Evolutionary conservation across 352 stramenopile species (phyloP).

Genomic region (Phytophthora cryptogea): DNA sequence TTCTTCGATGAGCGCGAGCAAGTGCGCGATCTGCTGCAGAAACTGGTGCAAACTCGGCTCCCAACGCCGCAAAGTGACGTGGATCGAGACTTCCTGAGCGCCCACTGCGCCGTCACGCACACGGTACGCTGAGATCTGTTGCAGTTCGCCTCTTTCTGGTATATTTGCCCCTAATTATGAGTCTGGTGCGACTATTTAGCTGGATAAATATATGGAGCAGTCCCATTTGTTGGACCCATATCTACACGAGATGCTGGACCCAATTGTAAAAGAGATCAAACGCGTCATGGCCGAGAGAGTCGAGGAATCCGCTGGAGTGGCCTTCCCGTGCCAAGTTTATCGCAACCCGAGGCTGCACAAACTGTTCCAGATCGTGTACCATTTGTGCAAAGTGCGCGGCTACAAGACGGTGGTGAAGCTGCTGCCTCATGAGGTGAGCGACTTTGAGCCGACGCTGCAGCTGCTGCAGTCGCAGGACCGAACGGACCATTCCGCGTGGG

Average conservation of each 20-base stretch:
- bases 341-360: slow-evolving; percentile 74
- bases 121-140: slow-evolving; percentile 43
- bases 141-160: background rate
- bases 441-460: slow-evolving; percentile 96
- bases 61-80: slow-evolving; percentile 45
- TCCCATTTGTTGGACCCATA: slow-evolving; percentile 90
- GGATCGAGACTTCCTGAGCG: slow-evolving; percentile 45
- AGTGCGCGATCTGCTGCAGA: slow-evolving; percentile 45
- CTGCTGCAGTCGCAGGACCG: slow-evolving; percentile 88
- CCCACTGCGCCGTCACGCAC: slow-evolving; percentile 44
- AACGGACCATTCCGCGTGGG: slow-evolving; percentile 69
- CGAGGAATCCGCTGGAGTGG: slow-evolving; percentile 20
- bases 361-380: slow-evolving; percentile 93
- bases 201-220: slow-evolving; percentile 91
- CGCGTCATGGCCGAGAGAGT: slow-evolving; percentile 50
- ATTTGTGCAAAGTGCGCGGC: slow-evolving; percentile 96
- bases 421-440: slow-evolving; percentile 94
- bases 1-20: slow-evolving; percentile 73
- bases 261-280: slow-evolving; percentile 70
- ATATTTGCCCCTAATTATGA: slow-evolving; percentile 1
- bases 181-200: slow-evolving; percentile 28
- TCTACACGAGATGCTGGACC: slow-evolving; percentile 76
- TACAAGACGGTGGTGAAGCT: slow-evolving; percentile 96
- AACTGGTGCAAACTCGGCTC: slow-evolving; percentile 38
- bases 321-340: slow-evolving; percentile 84